These are phyloP conservation scores for Spergularia bocconei DNA, from an alignment of 148 eudicot genomes.

Conservation along the genomic window DNA sequence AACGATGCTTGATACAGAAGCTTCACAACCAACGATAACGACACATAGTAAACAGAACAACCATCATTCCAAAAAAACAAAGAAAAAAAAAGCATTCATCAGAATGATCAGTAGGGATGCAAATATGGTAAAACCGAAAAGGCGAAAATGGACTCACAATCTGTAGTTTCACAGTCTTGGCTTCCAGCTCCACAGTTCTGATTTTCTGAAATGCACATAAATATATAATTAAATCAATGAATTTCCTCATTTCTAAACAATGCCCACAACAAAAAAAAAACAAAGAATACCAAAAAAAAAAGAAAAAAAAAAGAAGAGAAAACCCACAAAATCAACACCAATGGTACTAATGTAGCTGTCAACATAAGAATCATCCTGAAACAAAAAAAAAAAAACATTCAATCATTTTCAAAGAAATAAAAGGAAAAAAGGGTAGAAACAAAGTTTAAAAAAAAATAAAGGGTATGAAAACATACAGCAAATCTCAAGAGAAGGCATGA, in stretches of 20 bases:
- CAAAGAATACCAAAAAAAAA: too few species aligned
- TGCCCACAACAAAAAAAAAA: not conserved
- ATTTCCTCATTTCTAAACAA: not conserved
- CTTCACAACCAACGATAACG: not conserved
- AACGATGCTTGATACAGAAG: not conserved
- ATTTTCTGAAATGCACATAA: slow-evolving; percentile 56
- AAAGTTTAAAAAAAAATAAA: not conserved
- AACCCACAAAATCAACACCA: slow-evolving; percentile 86
- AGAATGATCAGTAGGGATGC: not conserved
- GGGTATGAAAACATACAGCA: slow-evolving; percentile 46
- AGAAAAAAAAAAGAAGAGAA: not conserved
- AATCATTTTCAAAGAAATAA: not conserved
- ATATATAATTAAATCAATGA: slow-evolving; percentile 6
- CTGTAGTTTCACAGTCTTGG: slow-evolving; percentile 84
- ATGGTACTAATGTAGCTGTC: slow-evolving; percentile 92
- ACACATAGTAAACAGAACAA: not conserved
- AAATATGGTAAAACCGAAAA: not conserved
- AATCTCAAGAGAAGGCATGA: slow-evolving; percentile 82
- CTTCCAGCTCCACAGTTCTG: slow-evolving; percentile 83
- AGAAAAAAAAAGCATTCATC: not conserved
- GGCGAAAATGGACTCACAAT: slow-evolving; percentile 53
- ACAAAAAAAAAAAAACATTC: slow-evolving; percentile 6
- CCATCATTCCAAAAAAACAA: too few species aligned
- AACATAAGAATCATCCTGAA: slow-evolving; percentile 80
- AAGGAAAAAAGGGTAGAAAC: not conserved